phyloP scores from a whole-genome alignment of 1,139 yeast genomes.

The Pichia sp. region DNA sequence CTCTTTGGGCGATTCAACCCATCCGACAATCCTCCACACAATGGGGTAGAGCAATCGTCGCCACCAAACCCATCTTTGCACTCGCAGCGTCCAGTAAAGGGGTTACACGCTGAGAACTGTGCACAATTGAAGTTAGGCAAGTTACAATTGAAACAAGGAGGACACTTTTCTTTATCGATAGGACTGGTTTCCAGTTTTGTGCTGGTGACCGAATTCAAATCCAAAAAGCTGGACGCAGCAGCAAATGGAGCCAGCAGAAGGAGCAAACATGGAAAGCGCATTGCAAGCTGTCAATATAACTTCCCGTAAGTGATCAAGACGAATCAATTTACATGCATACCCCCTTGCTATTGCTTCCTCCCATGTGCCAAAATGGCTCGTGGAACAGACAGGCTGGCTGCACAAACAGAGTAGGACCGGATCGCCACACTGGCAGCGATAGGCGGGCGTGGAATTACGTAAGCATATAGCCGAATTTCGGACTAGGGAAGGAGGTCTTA shows the following conservation, averaged over 20 bases:
- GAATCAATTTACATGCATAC: background rate
- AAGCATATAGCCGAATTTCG: background rate
- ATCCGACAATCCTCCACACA: slow-evolving; percentile 76
- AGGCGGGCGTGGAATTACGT: background rate
- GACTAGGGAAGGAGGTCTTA: too few relatives aligned
- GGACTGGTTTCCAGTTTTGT: background rate
- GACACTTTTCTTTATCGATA: slow-evolving; percentile 45
- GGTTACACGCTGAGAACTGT: slow-evolving; percentile 83
- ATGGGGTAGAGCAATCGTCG: slow-evolving; percentile 81
- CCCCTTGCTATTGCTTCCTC: background rate
- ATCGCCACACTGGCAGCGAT: background rate
- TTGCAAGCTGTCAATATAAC: background rate
- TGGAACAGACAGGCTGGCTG: background rate
- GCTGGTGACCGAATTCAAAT: background rate
- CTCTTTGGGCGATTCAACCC: slow-evolving; percentile 67
- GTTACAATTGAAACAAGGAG: slow-evolving; percentile 92
- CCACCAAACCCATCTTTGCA: slow-evolving; percentile 95
- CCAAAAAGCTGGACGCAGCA: background rate
- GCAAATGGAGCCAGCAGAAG: background rate
- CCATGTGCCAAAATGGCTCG: background rate
- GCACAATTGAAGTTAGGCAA: slow-evolving; percentile 86
- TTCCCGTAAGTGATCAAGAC: background rate
- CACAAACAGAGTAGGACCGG: background rate
- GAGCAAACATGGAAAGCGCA: background rate
- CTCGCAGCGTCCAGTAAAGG: slow-evolving; percentile 85